Base-by-base conservation (phyloP, 345 rosid genomes). In the Erodium maritimum region DNA sequence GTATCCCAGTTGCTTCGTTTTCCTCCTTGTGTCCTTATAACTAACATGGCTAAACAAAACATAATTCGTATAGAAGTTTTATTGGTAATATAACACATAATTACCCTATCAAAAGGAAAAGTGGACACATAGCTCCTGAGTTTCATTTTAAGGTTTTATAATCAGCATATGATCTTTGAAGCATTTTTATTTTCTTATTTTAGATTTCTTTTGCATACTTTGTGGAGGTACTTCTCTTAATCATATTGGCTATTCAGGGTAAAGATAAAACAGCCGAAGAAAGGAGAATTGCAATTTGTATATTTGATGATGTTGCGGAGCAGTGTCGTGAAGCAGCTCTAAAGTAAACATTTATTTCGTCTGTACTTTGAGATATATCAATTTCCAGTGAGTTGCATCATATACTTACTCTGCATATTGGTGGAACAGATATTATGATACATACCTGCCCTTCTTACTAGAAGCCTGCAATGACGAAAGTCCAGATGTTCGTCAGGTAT, bases 221-320 rank as follows among this genome's bases (percentile, higher is more conserved):
- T 42, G 37, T 3, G 37, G 37, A 29, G 37, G 37, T 16, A 42
- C 3, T 42, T 42, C 48, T 42, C 3, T 42, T 10, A 42, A 42
- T 42, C 48, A 42, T 42, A 42, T 42, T 42, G 48, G 14, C 12
- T 64, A 60, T 65, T 18, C 67, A 94, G 99, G 99, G 97, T 58
- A 94, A 84, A 67, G 99, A 94, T 76, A 94, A 90, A 77, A 94
- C 99, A 54, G 75, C 99, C 20, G 99, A 90, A 68, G 99, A 94
- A 81, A 85, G 99, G 75, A 90, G 99, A 77, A 84, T 94, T 71
- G 99, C 99, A 16, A 94, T 94, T 63, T 94, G 99, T 80, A 94
- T 94, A 24, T 94, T 94, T 77, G 99, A 94, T 76, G 99, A 90
- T 72, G 93, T 90, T 64, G 99, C 96, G 1, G 99, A 90, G 75